These are phyloP conservation scores for Daldinia caldariorum DNA, from an alignment of 495 filamentous ascomycete genomes.

Conservation along the genomic window DNA sequence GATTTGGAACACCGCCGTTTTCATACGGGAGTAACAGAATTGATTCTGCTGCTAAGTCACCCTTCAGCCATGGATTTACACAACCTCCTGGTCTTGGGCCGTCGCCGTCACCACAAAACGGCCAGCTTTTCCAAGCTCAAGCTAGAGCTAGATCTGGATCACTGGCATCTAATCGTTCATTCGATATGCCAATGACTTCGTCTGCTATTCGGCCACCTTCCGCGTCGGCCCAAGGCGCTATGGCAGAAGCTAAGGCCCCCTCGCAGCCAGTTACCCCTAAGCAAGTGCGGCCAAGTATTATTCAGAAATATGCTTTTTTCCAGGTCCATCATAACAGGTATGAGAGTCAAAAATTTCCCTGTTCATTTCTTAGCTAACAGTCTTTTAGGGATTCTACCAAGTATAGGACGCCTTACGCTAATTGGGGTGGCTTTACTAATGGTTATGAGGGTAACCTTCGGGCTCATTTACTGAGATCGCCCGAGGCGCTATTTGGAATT, in stretches of 20 bases:
- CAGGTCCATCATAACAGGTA: slow-evolving; percentile 53
- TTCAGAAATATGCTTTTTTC: slow-evolving; percentile 63
- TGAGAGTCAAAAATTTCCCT: not conserved
- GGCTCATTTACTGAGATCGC: slow-evolving; percentile 57
- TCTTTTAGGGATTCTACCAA: slow-evolving; percentile 54
- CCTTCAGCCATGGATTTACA: slow-evolving; percentile 46
- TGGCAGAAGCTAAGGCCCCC: slow-evolving; percentile 31
- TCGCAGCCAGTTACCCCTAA: slow-evolving; percentile 22
- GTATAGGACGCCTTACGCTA: slow-evolving; percentile 63
- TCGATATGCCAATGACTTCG: slow-evolving; percentile 48
- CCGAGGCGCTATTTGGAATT: slow-evolving; percentile 50
- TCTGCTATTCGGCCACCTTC: slow-evolving; percentile 46
- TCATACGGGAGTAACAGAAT: slow-evolving; percentile 44
- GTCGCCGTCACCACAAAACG: slow-evolving; percentile 47
- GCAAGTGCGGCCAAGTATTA: slow-evolving; percentile 41
- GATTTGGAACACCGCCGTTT: slow-evolving; percentile 47
- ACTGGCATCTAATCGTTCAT: slow-evolving; percentile 47
- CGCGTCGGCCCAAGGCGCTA: slow-evolving; percentile 40
- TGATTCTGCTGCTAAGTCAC: slow-evolving; percentile 45
- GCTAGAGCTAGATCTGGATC: slow-evolving; percentile 47
- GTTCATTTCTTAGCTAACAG: slow-evolving; percentile 24
- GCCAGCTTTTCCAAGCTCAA: slow-evolving; percentile 47
- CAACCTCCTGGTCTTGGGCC: slow-evolving; percentile 47
- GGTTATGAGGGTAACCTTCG: slow-evolving; percentile 63
- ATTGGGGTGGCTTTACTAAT: slow-evolving; percentile 63